Conservation (phyloP, 768 basidiomycete genomes). For the Auricularia sp. region DNA sequence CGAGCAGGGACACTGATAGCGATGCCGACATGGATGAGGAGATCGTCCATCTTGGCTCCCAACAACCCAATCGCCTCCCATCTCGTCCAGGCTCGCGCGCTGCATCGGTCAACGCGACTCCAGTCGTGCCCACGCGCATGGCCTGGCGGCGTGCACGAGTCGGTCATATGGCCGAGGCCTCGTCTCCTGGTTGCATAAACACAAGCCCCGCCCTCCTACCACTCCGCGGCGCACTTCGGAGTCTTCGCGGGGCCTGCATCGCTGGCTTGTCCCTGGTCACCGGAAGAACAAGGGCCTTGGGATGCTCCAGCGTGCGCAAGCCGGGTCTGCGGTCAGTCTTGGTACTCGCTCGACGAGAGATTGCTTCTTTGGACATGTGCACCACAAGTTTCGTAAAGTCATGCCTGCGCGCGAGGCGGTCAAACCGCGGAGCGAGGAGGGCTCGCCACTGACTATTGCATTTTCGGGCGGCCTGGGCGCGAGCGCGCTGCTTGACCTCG, state of each 20-base stretch:
- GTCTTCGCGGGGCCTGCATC: background rate
- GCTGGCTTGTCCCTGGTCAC: background rate
- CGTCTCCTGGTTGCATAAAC: background rate
- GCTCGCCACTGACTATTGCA: slow-evolving; percentile 54
- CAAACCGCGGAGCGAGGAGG: slow-evolving; percentile 48
- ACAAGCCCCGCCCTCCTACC: background rate
- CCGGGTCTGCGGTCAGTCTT: slow-evolving; percentile 21
- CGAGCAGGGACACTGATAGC: background rate
- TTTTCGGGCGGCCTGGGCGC: slow-evolving; percentile 74
- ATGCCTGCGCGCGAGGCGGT: slow-evolving; percentile 40
- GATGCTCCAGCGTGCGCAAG: slow-evolving; percentile 1
- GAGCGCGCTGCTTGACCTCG: slow-evolving; percentile 57
- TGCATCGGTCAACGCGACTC: background rate
- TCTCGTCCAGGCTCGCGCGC: background rate
- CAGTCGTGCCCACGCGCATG: background rate
- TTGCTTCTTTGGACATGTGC: slow-evolving; percentile 57
- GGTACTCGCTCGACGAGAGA: slow-evolving; percentile 27
- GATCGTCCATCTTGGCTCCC: background rate
- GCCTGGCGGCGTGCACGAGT: background rate
- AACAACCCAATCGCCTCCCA: background rate
- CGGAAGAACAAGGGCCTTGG: background rate
- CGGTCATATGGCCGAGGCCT: background rate
- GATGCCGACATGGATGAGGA: background rate
- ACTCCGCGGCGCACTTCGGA: background rate
- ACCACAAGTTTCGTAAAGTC: slow-evolving; percentile 50